Evolutionary conservation across 768 basidiomycete species (phyloP).

Genomic region (Mycena albidolilacea): DNA sequence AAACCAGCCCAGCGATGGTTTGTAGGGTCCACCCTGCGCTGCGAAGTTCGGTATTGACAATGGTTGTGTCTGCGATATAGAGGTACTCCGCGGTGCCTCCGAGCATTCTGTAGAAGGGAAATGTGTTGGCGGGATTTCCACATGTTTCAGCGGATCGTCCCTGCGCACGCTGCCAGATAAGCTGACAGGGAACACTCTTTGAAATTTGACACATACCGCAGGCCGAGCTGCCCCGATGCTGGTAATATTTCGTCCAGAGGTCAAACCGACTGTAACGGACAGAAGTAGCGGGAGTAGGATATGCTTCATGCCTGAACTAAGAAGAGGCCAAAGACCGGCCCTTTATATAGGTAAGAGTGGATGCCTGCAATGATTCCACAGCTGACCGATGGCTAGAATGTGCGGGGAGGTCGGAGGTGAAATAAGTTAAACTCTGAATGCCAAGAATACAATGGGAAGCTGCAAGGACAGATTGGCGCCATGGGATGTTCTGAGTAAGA

Average conservation of each 20-base stretch:
- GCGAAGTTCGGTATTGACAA: background rate
- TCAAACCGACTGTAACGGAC: conserved; percentile 14
- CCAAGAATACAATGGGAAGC: background rate
- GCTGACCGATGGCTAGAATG: background rate
- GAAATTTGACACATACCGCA: conserved; percentile 11
- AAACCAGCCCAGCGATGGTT: conserved; percentile 12
- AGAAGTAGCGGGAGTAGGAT: conserved; percentile 2
- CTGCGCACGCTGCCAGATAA: conserved; percentile 6
- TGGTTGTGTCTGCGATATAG: conserved; percentile 5
- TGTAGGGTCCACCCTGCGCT: conserved; percentile 14
- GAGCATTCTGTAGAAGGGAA: conserved; percentile 3
- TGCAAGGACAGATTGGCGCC: conserved; percentile 11
- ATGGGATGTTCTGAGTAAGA: background rate
- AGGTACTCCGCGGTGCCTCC: background rate
- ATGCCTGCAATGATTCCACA: background rate
- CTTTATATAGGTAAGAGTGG: background rate
- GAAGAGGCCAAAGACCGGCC: background rate
- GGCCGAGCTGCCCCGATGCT: conserved; percentile 2
- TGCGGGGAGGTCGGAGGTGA: background rate
- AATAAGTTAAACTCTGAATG: background rate
- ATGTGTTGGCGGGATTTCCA: conserved; percentile 18
- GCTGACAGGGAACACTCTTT: background rate
- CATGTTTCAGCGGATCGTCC: conserved; percentile 21
- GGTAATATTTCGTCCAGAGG: conserved; percentile 12
- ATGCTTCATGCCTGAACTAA: background rate